Percentiles rank a stretch among this genome's conserved stretches.
Evolutionary conservation across 805 yeast species (phyloP).

Genomic region (Metschnikowia cubensis): DNA sequence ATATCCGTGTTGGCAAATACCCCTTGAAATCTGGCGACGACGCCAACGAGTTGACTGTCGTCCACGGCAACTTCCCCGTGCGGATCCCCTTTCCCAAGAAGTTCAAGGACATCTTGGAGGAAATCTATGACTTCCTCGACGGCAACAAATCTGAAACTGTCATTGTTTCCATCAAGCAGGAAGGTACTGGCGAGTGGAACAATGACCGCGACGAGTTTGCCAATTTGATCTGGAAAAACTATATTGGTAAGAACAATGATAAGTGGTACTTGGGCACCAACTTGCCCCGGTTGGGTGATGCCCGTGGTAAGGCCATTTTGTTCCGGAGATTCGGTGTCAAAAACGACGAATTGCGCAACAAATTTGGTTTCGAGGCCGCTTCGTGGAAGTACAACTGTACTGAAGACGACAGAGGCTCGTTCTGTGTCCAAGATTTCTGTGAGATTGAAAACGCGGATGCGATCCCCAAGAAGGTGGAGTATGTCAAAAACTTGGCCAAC

Average conservation of each 20-base stretch:
- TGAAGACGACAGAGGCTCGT: conserved; percentile 57
- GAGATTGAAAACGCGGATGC: conserved; percentile 53
- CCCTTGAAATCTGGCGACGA: conserved; percentile 49
- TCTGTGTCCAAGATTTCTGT: conserved; percentile 72
- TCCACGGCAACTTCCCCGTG: conserved; percentile 76
- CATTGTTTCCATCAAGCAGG: conserved; percentile 67
- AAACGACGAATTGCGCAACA: conserved; percentile 36
- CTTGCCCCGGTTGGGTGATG: conserved; percentile 57
- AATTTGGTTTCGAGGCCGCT: conserved; percentile 65
- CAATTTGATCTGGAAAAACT: conserved; percentile 55
- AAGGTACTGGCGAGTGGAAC: conserved; percentile 66
- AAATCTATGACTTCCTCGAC: conserved; percentile 55
- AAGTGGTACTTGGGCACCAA: conserved; percentile 57
- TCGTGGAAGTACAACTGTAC: conserved; percentile 64
- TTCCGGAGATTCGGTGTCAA: conserved; percentile 70
- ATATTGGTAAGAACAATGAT: conserved; percentile 45
- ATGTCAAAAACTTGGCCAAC: conserved; percentile 52
- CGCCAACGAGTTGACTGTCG: conserved; percentile 56
- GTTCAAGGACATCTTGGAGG: conserved; percentile 49
- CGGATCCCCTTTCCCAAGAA: conserved; percentile 53
- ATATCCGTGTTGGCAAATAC: conserved; percentile 59
- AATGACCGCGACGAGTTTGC: conserved; percentile 62
- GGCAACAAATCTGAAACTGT: conserved; percentile 56
- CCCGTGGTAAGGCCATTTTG: conserved; percentile 62
- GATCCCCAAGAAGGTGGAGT: conserved; percentile 51